Conservation (phyloP, 495 filamentous ascomycete genomes). For the Elaphomyces granulatus region DNA sequence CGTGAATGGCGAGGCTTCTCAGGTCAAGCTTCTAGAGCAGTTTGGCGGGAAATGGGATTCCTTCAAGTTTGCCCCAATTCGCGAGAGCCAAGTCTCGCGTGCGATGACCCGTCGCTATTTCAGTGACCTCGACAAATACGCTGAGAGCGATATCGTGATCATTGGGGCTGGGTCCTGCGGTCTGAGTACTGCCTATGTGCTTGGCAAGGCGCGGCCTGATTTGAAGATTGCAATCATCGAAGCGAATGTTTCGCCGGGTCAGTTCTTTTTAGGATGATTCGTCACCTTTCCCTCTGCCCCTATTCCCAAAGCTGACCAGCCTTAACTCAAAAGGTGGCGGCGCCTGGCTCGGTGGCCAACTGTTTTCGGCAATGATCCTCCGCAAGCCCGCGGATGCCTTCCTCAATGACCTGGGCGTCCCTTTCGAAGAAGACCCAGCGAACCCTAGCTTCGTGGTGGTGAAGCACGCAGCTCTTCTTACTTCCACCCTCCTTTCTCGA, state of each 20-base stretch:
- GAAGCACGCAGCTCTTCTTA: conserved; percentile 87
- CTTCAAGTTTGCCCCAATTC: conserved; percentile 74
- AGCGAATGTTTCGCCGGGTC: conserved; percentile 64
- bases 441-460: conserved; percentile 79
- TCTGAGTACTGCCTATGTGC: conserved; percentile 67
- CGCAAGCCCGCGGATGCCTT: conserved; percentile 81
- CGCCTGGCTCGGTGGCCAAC: conserved; percentile 84
- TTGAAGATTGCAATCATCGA: conserved; percentile 87
- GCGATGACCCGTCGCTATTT: conserved; percentile 92
- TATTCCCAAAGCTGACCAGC: no score
- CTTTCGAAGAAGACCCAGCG: conserved; percentile 74
- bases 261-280: no score
- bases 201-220: conserved; percentile 72
- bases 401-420: conserved; percentile 61
- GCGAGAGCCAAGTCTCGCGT: conserved; percentile 78
- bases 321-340: conserved; percentile 44
- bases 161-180: conserved; percentile 80
- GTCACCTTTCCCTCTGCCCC: no score
- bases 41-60: conserved; percentile 55
- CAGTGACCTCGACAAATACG: conserved; percentile 72
- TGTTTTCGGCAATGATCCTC: conserved; percentile 89
- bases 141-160: conserved; percentile 85
- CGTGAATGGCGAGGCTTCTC: conserved; percentile 22
- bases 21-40: conserved; percentile 43
- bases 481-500: conserved; percentile 65